A percentile compares a stretch with the other conserved stretches of the same genome.
phyloP scores from a whole-genome alignment of 169 alveolate species.

The Cryptosporidium sp. region DNA sequence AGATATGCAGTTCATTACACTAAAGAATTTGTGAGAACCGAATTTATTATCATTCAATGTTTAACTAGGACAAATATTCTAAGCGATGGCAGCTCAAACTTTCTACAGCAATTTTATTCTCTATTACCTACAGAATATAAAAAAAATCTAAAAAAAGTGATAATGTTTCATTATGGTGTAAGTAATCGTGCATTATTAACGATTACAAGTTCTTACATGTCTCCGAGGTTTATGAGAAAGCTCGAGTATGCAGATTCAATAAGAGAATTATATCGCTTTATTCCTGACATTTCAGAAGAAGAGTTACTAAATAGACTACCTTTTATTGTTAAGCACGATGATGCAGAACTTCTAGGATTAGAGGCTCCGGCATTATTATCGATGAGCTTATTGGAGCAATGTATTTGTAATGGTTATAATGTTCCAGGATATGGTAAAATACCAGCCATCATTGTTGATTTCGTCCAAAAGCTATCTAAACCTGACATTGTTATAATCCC shows the following conservation, averaged over 20 bases:
- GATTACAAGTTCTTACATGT: slow-evolving; percentile 66
- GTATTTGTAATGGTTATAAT: slow-evolving; percentile 34
- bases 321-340: slow-evolving; percentile 62
- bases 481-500: slow-evolving; percentile 56
- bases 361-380: slow-evolving; percentile 34
- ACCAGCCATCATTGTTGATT: slow-evolving; percentile 66
- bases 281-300: slow-evolving; percentile 56
- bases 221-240: slow-evolving; percentile 71
- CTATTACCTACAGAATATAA: slow-evolving; percentile 50
- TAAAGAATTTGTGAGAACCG: slow-evolving; percentile 50
- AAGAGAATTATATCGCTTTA: slow-evolving; percentile 49
- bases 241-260: slow-evolving; percentile 71
- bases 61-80: slow-evolving; percentile 59
- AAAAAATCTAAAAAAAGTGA: slow-evolving; percentile 64
- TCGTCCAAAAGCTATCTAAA: slow-evolving; percentile 45
- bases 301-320: slow-evolving; percentile 40
- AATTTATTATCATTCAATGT: slow-evolving; percentile 53
- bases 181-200: slow-evolving; percentile 66
- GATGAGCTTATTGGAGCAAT: slow-evolving; percentile 26
- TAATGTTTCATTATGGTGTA: slow-evolving; percentile 73
- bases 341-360: slow-evolving; percentile 55
- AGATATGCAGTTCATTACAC: slow-evolving; percentile 42
- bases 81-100: slow-evolving; percentile 47
- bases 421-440: slow-evolving; percentile 54
- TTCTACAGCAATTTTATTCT: slow-evolving; percentile 50